phyloP scores from a whole-genome alignment of 2,329 filamentous ascomycete genomes.

The Talaromyces sp. region DNA sequence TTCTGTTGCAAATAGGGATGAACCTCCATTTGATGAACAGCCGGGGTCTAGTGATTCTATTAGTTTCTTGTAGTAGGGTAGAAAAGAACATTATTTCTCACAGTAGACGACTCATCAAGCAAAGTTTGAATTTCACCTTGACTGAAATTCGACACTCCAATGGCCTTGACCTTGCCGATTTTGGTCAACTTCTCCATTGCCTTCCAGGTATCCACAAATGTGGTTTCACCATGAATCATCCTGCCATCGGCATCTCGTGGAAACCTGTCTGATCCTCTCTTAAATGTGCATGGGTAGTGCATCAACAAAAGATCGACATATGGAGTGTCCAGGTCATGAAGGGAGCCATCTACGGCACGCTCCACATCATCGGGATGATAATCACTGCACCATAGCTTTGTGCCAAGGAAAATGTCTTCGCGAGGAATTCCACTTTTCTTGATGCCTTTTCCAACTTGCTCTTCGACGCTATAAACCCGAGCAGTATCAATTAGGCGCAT shows the following conservation, averaged over 20 bases:
- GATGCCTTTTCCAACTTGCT: conserved; percentile 65
- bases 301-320: conserved; percentile 71
- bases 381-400: conserved; percentile 66
- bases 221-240: conserved; percentile 39
- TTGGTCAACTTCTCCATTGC: conserved; percentile 42
- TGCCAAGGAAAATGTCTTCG: conserved; percentile 64
- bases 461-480: conserved; percentile 62
- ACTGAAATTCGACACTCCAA: conserved; percentile 52
- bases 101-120: conserved; percentile 13
- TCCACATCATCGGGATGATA: conserved; percentile 63
- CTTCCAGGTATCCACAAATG: conserved; percentile 51
- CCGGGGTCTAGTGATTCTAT: conserved; percentile 1
- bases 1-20: conserved; percentile 30
- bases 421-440: conserved; percentile 64
- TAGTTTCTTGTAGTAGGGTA: neutral
- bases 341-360: conserved; percentile 60
- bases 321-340: conserved; percentile 63
- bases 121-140: conserved; percentile 36
- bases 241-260: conserved; percentile 45
- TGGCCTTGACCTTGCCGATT: conserved; percentile 44
- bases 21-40: conserved; percentile 28
- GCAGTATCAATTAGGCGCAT: conserved; percentile 57
- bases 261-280: conserved; percentile 40
- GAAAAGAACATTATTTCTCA: neutral
- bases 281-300: conserved; percentile 60